Evolutionary conservation across 2,329 filamentous ascomycete genomes (phyloP).

Genomic region (Fusarium azukiicola): DNA sequence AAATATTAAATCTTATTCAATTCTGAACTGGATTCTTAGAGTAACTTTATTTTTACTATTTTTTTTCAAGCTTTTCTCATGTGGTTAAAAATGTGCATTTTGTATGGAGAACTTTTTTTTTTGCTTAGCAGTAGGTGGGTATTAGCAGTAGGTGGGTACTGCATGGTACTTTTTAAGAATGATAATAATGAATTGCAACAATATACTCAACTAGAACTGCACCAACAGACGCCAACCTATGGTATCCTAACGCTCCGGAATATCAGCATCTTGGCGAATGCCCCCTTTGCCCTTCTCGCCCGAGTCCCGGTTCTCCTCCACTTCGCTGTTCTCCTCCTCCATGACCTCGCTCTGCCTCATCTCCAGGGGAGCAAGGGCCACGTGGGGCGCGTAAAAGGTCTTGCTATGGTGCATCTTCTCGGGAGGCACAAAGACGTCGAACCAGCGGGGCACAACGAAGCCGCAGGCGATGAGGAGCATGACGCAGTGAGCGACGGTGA

Average conservation of each 20-base stretch:
- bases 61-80: too few relatives aligned
- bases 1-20: too few relatives aligned
- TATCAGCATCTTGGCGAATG: background rate
- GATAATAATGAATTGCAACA: background rate
- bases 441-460: constrained; percentile 17
- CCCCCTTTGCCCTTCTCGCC: background rate
- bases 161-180: too few relatives aligned
- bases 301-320: background rate
- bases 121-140: too few relatives aligned
- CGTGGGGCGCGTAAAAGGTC: background rate
- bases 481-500: background rate
- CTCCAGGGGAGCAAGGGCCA: background rate
- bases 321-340: background rate
- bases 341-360: background rate
- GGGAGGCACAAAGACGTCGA: constrained; percentile 15
- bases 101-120: too few relatives aligned
- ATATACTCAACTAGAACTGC: background rate
- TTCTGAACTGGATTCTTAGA: too few relatives aligned
- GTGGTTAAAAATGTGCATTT: too few relatives aligned
- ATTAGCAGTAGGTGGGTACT: too few relatives aligned
- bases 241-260: background rate
- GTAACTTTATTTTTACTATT: too few relatives aligned
- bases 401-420: constrained; percentile 13
- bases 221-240: background rate
- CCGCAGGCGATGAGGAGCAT: constrained; percentile 8